phyloP scores from a whole-genome alignment of 441 rosid genomes.

The Cnidoscolus chayamansa region DNA sequence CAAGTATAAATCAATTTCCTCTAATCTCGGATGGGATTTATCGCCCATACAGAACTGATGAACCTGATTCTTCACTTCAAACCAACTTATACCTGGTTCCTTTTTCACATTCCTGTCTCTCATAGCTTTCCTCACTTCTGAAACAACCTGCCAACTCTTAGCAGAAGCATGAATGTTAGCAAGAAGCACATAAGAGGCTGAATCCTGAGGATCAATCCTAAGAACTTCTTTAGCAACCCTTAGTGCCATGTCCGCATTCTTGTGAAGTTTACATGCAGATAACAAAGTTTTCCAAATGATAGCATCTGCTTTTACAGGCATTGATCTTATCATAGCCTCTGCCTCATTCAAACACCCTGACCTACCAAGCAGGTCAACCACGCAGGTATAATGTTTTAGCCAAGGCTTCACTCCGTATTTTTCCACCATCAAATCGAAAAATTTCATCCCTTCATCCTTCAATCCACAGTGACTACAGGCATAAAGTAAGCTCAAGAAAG shows the following conservation, averaged over 20 bases:
- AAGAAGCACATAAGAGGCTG: slow-evolving; percentile 75
- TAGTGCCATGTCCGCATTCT: slow-evolving; percentile 58
- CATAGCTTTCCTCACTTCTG: slow-evolving; percentile 65
- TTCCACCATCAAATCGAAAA: slow-evolving; percentile 57
- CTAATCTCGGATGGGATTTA: slow-evolving; percentile 48
- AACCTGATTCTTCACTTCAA: slow-evolving; percentile 68
- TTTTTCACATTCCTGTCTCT: slow-evolving; percentile 73
- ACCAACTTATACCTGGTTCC: slow-evolving; percentile 86
- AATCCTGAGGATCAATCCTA: slow-evolving; percentile 63
- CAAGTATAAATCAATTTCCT: slow-evolving; percentile 55
- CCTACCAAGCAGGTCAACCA: slow-evolving; percentile 82
- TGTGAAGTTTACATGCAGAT: slow-evolving; percentile 77
- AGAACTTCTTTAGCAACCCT: slow-evolving; percentile 65
- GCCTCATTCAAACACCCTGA: slow-evolving; percentile 74
- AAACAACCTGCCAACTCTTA: slow-evolving; percentile 69
- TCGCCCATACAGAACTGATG: slow-evolving; percentile 64
- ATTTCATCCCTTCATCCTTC: slow-evolving; percentile 62
- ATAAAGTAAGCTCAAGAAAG: slow-evolving; percentile 76
- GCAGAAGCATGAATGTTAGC: slow-evolving; percentile 70
- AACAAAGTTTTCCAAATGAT: slow-evolving; percentile 86
- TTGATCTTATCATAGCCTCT: slow-evolving; percentile 59
- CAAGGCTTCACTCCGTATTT: slow-evolving; percentile 54
- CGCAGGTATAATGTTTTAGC: slow-evolving; percentile 68
- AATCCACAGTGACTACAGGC: slow-evolving; percentile 89
- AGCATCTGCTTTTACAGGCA: slow-evolving; percentile 64